phyloP scores from a whole-genome alignment of 169 alveolate species.

The Plasmodium adleri region DNA sequence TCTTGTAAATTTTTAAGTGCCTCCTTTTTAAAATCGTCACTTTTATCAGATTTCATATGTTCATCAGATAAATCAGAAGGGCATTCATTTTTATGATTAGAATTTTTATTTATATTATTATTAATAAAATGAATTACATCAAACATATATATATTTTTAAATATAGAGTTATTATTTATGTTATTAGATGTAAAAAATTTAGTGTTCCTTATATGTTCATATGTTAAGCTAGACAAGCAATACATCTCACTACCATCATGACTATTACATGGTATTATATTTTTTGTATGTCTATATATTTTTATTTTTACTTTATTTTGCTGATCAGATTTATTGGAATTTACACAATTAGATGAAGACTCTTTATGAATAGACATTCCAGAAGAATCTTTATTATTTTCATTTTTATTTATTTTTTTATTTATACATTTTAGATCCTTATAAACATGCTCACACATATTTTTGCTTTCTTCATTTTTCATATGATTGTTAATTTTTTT shows the following conservation, averaged over 20 bases:
- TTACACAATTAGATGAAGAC: no score
- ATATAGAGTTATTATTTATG: neutral
- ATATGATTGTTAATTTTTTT: neutral
- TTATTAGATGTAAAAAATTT: conserved; percentile 16
- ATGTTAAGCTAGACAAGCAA: conserved; percentile 1
- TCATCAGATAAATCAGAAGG: neutral
- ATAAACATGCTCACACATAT: no score
- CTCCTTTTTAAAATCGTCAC: neutral
- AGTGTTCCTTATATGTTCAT: neutral
- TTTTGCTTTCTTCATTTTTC: no score
- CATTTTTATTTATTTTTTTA: neutral
- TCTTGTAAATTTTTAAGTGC: neutral
- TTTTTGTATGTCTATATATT: no score
- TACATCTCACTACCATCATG: no score
- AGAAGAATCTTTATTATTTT: neutral
- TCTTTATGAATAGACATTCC: no score
- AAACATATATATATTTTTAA: conserved; percentile 20
- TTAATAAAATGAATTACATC: conserved; percentile 51
- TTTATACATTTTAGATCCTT: neutral
- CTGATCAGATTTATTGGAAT: no score
- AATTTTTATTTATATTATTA: neutral
- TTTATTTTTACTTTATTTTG: no score
- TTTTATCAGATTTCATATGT: neutral
- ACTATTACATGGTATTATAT: no score
- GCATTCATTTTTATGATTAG: neutral